These are phyloP conservation scores for Cruciata laevipes DNA, from an alignment of 257 asterid species.

Conservation along the genomic window DNA sequence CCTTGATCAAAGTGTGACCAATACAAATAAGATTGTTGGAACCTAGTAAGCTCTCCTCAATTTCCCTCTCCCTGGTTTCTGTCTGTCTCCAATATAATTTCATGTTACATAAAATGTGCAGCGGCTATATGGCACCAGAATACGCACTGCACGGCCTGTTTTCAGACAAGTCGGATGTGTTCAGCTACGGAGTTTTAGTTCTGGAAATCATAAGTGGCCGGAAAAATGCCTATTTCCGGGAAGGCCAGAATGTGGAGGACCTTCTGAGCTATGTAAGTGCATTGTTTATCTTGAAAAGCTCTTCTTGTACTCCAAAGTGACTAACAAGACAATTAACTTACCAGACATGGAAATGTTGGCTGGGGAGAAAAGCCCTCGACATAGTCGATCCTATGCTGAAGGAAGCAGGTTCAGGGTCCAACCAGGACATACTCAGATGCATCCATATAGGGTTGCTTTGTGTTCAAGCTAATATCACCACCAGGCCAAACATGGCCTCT, in stretches of 20 bases:
- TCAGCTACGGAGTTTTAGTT: conserved; percentile 36
- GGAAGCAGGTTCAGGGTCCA: neutral
- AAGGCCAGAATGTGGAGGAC: conserved; percentile 19
- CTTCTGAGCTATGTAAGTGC: conserved; percentile 32
- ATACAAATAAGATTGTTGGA: neutral
- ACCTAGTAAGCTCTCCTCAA: neutral
- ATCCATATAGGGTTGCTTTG: conserved; percentile 27
- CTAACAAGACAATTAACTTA: neutral
- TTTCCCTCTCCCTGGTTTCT: neutral
- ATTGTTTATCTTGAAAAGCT: neutral
- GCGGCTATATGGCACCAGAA: neutral
- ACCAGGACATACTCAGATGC: conserved; percentile 17
- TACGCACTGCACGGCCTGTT: neutral
- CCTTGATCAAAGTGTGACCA: conserved; percentile 1
- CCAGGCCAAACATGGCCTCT: conserved; percentile 30
- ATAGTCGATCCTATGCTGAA: conserved; percentile 14
- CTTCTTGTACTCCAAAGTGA: neutral
- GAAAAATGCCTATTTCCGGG: conserved; percentile 13
- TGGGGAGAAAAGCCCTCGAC: conserved; percentile 9
- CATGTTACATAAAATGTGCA: neutral
- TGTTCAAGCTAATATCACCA: conserved; percentile 20
- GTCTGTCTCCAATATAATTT: neutral
- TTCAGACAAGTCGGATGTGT: neutral
- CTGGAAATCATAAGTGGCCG: conserved; percentile 39
- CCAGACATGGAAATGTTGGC: conserved; percentile 30